These are phyloP conservation scores for Mollisiaceae sp. DNA, from an alignment of 2,329 filamentous ascomycete genomes.

Conservation along the genomic window DNA sequence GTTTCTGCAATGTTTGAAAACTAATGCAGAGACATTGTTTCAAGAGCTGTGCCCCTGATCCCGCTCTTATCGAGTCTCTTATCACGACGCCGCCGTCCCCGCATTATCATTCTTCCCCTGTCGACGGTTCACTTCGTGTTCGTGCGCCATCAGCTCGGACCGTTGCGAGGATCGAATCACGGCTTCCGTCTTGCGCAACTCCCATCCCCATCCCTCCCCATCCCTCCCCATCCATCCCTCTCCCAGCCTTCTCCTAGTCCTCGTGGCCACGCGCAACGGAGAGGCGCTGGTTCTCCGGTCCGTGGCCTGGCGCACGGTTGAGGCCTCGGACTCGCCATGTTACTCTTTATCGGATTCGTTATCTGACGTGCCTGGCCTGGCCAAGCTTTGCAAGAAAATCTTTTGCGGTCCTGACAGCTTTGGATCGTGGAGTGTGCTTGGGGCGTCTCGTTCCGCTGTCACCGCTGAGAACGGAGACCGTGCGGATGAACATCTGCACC, in stretches of 20 bases:
- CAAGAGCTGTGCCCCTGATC: not conserved
- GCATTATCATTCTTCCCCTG: not conserved
- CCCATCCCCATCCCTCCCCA: not conserved
- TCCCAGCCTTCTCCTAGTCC: not conserved
- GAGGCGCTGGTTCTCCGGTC: not conserved
- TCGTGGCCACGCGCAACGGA: not conserved
- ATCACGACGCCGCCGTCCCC: not conserved
- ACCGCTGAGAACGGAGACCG: not conserved
- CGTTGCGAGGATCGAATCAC: not conserved
- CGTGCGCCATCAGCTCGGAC: not conserved
- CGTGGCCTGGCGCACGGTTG: not conserved
- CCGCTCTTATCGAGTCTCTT: not conserved
- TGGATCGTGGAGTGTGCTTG: not conserved
- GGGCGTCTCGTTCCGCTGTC: slow-evolving; percentile 2
- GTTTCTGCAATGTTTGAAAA: not conserved
- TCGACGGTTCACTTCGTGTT: not conserved
- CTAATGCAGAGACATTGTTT: slow-evolving; percentile 6
- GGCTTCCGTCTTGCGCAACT: not conserved
- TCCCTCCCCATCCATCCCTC: not conserved
- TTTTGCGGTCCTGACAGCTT: not conserved
- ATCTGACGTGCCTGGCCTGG: not conserved
- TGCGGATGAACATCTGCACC: slow-evolving; percentile 1
- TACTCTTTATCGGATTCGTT: not conserved
- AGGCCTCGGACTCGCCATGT: not conserved
- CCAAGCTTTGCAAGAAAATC: not conserved